Evolutionary conservation across 2,329 filamentous ascomycete species (phyloP), one percentile per base, ranked within the genome.

Genomic region (Dichotomopilus funicola): DNA sequence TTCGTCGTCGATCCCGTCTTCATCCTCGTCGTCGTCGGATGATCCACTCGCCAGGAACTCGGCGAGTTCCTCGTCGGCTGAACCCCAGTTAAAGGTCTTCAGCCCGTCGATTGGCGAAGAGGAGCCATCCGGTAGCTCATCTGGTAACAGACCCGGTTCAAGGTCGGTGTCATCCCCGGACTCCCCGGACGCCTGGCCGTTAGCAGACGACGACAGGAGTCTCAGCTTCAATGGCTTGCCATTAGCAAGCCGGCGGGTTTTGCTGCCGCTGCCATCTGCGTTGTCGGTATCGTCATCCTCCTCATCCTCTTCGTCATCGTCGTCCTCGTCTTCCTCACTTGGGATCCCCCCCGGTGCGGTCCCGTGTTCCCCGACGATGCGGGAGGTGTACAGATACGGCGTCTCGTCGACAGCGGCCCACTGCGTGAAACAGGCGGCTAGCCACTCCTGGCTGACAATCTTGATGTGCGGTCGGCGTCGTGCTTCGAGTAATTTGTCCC

Each of bases 361-460:
- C 1, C 59, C 53, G 2, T 58, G 51, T 67, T 65, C 71, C 62
- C 90, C 87, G 13, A 85, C 81, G 0, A 87, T 83, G 51, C 90
- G 85, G 2, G 91, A 78, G n/a, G 86, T 78, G 47, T 66, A 70
- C n/a, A 88, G 75, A 66, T 92, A 96, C 0, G 87, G 85, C 2
- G 78, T 78, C 68, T 96, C 91, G 54, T 94, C 85, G 9, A 95
- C 75, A 55, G 82, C 85, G 60, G 81, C 78, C 94, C 94, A 99
- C 68, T 87, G 86, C 33, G 84, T 87, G 60, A 97, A 83, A 54
- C 86, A 95, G 62, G 91, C 87, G 36, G 86, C 79, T 35, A 99
- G 82, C 94, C 94, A 99, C 64, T 89, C 84, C 52, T 91, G 88
- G 63, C 87, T 91, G 48, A 99, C 94, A 56, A 99, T 95, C 68